Percentiles rank a stretch among this genome's conserved stretches.
These are phyloP conservation scores for Fraxinus paxiana DNA, from an alignment of 305 asterid genomes.

Conservation along the genomic window DNA sequence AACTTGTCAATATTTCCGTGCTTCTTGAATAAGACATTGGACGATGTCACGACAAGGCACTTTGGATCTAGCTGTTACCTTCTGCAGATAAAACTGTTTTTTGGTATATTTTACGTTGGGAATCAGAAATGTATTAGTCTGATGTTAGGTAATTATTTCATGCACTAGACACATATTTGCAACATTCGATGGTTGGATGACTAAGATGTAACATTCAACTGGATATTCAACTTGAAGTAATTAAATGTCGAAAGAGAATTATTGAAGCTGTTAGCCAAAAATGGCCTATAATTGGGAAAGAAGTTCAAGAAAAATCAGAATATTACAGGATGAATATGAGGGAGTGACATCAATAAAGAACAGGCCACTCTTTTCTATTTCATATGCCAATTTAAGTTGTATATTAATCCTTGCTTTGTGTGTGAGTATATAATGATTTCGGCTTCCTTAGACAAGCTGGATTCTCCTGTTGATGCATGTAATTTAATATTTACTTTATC, in stretches of 20 bases:
- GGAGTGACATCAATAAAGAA: not conserved
- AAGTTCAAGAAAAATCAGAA: constrained; percentile 9
- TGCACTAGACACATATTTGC: not conserved
- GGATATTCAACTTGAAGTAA: constrained; percentile 8
- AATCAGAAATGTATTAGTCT: not conserved
- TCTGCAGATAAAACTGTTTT: not conserved
- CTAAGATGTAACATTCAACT: constrained; percentile 4
- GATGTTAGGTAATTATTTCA: not conserved
- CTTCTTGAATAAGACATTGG: constrained; percentile 6
- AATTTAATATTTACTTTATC: constrained; percentile 7
- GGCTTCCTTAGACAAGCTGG: constrained; percentile 8
- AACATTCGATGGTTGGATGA: not conserved
- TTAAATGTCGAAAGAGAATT: constrained; percentile 1
- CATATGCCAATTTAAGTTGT: not conserved
- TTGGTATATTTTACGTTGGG: not conserved
- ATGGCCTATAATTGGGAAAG: not conserved
- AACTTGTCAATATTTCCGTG: not conserved
- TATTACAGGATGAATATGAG: not conserved
- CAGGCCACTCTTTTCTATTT: not conserved
- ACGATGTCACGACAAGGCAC: not conserved
- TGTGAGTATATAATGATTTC: not conserved
- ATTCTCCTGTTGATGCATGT: constrained; percentile 12
- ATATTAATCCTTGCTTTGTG: not conserved
- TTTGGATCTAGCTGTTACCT: not conserved
- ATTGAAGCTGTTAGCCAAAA: constrained; percentile 1